Conservation (phyloP, 108 stramenopile species). For the Cylindrotheca fusiformis region DNA sequence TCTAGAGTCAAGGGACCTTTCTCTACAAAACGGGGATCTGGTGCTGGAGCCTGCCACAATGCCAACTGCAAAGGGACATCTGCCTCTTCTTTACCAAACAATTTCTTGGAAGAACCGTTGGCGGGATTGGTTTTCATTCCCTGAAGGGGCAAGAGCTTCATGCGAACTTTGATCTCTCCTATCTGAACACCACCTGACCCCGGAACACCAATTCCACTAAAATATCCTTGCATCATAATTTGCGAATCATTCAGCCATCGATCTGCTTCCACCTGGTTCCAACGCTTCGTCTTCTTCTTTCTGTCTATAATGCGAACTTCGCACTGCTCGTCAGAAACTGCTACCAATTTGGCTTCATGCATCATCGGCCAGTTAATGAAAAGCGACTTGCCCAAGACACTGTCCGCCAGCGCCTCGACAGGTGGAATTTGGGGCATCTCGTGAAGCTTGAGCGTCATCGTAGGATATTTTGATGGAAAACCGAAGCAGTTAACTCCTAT, state of each 20-base stretch:
- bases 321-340: slow-evolving; percentile 69
- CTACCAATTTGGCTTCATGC: slow-evolving; percentile 94
- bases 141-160: slow-evolving; percentile 88
- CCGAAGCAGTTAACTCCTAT: slow-evolving; percentile 88
- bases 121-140: slow-evolving; percentile 88
- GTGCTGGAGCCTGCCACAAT: slow-evolving; percentile 86
- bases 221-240: slow-evolving; percentile 65
- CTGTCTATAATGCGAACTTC: slow-evolving; percentile 62
- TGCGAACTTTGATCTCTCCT: slow-evolving; percentile 79
- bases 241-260: slow-evolving; percentile 70
- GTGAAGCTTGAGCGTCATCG: slow-evolving; percentile 75
- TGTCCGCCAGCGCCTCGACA: slow-evolving; percentile 61
- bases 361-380: slow-evolving; percentile 98
- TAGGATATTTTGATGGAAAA: slow-evolving; percentile 84
- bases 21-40: slow-evolving; percentile 94
- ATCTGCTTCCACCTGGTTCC: slow-evolving; percentile 44
- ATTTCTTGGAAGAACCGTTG: slow-evolving; percentile 86
- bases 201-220: slow-evolving; percentile 68
- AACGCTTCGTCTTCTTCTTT: slow-evolving; percentile 46
- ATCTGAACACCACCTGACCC: slow-evolving; percentile 89
- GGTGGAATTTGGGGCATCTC: slow-evolving; percentile 70
- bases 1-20: slow-evolving; percentile 75
- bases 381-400: slow-evolving; percentile 77
- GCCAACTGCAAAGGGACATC: slow-evolving; percentile 94
- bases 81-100: slow-evolving; percentile 92